phyloP scores from a whole-genome alignment of 208 protist genomes.

The Crithidia expoeki region DNA sequence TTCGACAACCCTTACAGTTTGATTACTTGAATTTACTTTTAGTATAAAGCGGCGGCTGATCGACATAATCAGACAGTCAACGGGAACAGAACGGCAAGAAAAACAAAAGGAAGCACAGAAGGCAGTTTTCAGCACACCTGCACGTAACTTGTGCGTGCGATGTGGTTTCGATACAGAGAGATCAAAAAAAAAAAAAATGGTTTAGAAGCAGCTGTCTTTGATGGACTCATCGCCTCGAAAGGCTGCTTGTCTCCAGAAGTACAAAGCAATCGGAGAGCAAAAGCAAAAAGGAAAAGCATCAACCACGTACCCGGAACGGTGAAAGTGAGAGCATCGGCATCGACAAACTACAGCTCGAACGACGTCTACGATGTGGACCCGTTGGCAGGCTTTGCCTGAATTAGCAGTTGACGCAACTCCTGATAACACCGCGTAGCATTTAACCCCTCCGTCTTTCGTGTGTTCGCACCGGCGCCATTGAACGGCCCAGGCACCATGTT shows the following conservation, averaged over 20 bases:
- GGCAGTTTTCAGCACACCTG: too few relatives aligned
- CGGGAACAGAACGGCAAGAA: too few relatives aligned
- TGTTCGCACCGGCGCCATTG: constrained; percentile 27
- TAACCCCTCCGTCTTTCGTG: constrained; percentile 5
- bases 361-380: background rate
- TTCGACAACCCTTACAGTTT: too few relatives aligned
- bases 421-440: constrained; percentile 22
- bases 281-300: background rate
- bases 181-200: constrained; percentile 9
- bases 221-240: too few relatives aligned
- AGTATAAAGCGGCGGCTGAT: too few relatives aligned
- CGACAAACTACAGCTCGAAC: too few relatives aligned
- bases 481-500: constrained; percentile 17
- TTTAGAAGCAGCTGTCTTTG: background rate
- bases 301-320: background rate
- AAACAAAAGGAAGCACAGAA: too few relatives aligned
- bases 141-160: too few relatives aligned
- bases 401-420: constrained; percentile 31
- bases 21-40: too few relatives aligned
- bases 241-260: background rate
- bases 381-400: constrained; percentile 16
- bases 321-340: too few relatives aligned
- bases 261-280: background rate
- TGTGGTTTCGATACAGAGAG: background rate
- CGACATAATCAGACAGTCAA: too few relatives aligned